Evolutionary conservation across 2,329 filamentous ascomycete species (phyloP), one percentile per base, ranked within the genome.

Genomic region (Orbilia ellipsospora): DNA sequence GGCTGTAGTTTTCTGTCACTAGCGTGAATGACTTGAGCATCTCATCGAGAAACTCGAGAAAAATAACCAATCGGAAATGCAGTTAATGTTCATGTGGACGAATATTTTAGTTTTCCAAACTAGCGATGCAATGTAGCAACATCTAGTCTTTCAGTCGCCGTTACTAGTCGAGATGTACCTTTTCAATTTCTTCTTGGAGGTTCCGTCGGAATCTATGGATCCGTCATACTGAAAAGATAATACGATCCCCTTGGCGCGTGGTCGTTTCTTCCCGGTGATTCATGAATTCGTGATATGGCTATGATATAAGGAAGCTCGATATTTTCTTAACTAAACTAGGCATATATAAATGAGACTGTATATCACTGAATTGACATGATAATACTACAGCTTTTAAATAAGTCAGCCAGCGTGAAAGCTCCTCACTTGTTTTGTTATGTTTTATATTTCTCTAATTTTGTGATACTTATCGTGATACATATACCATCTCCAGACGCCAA

Each of bases 71-170:
- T 63, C 20, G 40, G 42, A 15, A 15, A n/a, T 70, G 66, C 57
- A 70, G 66, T 8, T 44, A 28, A 6, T 70, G 66, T 40, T 70
- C 66, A 70, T 70, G 66, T 70, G 66, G 31, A 20, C 65, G 40
- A 28, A 31, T 18, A 26, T 31, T 57, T 36, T 50, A 15, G 15
- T 26, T 45, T 1, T 36, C 31, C 31, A 36, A 36, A 36, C 31
- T 36, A 36, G 31, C 31, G 31, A 36, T 10, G 10, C 10, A 36
- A 36, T 36, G 31, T 6, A 36, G 31, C 31, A 36, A 10, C 31
- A 7, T 36, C 31, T 2, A 36, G 31, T 10, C 10, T 36, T 10
- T 36, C 31, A 6, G 31, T 6, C 31, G 31, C 10, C 3, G 31
- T 36, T 36, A 36, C 31, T 36, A 36, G 31, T 36, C 31, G 31